Base-by-base conservation (phyloP, 2,329 filamentous ascomycete species). In the Pseudogymnoascus sp. region DNA sequence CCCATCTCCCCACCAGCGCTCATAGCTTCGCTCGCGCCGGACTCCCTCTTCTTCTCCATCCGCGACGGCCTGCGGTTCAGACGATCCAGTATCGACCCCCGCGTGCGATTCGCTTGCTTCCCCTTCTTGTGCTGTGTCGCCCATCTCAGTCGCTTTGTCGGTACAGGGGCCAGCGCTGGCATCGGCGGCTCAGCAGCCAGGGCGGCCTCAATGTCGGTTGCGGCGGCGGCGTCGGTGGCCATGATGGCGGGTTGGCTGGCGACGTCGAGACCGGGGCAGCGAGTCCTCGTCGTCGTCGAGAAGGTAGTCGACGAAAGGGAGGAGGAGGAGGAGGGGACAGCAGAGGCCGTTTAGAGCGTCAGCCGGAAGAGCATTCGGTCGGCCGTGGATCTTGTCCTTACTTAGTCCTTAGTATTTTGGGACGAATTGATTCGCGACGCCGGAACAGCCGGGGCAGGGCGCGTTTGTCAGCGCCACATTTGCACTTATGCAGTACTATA, bases 61-160 rank as follows among this genome's bases (percentile, higher is more conserved):
- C 84, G 64, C 78, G 78, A 67, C 79, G 78, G 71, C 81, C 84
- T 86, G 74, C 84, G 86, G 74, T 90, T 85, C 73, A 87, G 80
- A 70, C 92, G 88, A 71, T 90, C 87, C 72, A 95, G 85, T 68
- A 98, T 87, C 51, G 90, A 95, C 65, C 87, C 80, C 67, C 95
- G 87, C 81, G 97, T 98, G 74, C 85, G 83, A 70, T 83, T 81
- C 68, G 89, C 91, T 74, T 87, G 90, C 73, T 87, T 84, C 71
- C 90, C 86, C 14, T 87, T 87, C 76, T 90, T 85, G 75, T 92
- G 90, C 73, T 93, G 90, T 14, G 95, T 98, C 16, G 95, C 93
- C 95, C 95, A 98, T 86, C 95, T 84, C 76, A 95, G 87, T 73
- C 93, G 84, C 74, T 93, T 91, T 21, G 87, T 89, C 7, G 84